Conservation (phyloP, 2,329 filamentous ascomycete genomes). For the Monosporascus sp. region DNA sequence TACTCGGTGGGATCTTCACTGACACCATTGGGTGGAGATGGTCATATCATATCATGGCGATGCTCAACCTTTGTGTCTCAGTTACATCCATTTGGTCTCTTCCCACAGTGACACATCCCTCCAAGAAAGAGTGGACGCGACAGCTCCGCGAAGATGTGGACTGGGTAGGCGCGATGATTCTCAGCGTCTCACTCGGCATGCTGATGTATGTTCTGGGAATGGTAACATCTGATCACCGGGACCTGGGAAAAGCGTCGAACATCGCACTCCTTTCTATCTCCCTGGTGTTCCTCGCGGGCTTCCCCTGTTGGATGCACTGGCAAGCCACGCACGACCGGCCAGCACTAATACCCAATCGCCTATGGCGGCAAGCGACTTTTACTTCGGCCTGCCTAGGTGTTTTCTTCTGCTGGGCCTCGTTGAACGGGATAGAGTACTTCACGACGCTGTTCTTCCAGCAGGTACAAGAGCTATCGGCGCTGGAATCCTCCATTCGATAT, state of each 20-base stretch:
- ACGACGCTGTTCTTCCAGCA: conserved; percentile 40
- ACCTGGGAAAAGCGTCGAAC: conserved; percentile 32
- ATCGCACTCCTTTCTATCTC: conserved; percentile 36
- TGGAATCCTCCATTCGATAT: conserved; percentile 36
- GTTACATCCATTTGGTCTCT: conserved; percentile 32
- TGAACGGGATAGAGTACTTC: conserved; percentile 40
- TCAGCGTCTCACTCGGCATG: conserved; percentile 40
- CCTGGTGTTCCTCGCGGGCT: conserved; percentile 35
- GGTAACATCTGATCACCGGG: conserved; percentile 31
- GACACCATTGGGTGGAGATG: conserved; percentile 44
- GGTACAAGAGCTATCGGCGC: conserved; percentile 34
- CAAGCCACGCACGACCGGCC: conserved; percentile 15
- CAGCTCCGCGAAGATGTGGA: conserved; percentile 39
- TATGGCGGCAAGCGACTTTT: conserved; percentile 51
- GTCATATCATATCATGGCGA: conserved; percentile 35
- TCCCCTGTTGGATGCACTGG: conserved; percentile 37
- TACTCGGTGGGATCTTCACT: conserved; percentile 44
- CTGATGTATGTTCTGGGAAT: conserved; percentile 46
- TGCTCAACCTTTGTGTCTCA: conserved; percentile 32
- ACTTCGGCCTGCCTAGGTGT: conserved; percentile 44
- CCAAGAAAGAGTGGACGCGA: conserved; percentile 21
- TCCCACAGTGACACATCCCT: conserved; percentile 17
- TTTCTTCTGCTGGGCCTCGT: conserved; percentile 34
- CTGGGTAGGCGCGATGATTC: conserved; percentile 45
- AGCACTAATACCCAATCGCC: conserved; percentile 50